Conservation (phyloP, 2,329 filamentous ascomycete genomes). For the Elsinoe australis region DNA sequence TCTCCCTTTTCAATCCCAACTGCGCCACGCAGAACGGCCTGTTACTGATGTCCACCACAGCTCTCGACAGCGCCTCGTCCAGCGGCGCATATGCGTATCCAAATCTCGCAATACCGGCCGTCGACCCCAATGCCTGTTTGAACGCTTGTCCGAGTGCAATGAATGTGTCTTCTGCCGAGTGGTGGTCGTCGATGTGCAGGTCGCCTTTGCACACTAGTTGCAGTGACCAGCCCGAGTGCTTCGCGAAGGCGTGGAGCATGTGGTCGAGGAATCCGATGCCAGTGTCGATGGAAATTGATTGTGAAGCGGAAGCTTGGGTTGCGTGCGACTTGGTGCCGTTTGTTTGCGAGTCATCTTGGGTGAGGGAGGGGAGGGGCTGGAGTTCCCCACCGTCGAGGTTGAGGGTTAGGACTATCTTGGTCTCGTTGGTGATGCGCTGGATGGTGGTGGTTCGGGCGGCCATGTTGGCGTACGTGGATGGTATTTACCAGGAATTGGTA, state of each 20-base stretch:
- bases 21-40: conserved; percentile 79
- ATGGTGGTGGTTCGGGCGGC: conserved; percentile 62
- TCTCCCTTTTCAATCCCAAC: conserved; percentile 79
- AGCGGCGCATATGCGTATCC: conserved; percentile 87
- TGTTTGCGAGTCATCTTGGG: conserved; percentile 48
- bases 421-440: conserved; percentile 92
- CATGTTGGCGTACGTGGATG: not conserved
- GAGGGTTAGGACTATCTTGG: conserved; percentile 86
- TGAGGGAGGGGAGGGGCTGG: conserved; percentile 33
- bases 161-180: conserved; percentile 93
- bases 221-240: conserved; percentile 92
- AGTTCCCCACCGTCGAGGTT: conserved; percentile 82
- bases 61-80: conserved; percentile 88
- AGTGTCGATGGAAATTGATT: conserved; percentile 80
- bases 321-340: conserved; percentile 58
- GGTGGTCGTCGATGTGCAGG: conserved; percentile 95
- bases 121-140: conserved; percentile 66
- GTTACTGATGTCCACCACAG: conserved; percentile 91
- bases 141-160: conserved; percentile 83
- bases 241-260: conserved; percentile 94
- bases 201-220: conserved; percentile 78
- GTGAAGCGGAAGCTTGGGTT: conserved; percentile 72
- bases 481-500: not conserved
- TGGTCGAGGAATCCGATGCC: conserved; percentile 98
- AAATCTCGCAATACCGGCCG: conserved; percentile 78